A percentile compares a stretch with the other conserved stretches of the same genome.
Evolutionary conservation across 2,329 filamentous ascomycete genomes (phyloP).

Genomic region (Aspergillus alliaceus): DNA sequence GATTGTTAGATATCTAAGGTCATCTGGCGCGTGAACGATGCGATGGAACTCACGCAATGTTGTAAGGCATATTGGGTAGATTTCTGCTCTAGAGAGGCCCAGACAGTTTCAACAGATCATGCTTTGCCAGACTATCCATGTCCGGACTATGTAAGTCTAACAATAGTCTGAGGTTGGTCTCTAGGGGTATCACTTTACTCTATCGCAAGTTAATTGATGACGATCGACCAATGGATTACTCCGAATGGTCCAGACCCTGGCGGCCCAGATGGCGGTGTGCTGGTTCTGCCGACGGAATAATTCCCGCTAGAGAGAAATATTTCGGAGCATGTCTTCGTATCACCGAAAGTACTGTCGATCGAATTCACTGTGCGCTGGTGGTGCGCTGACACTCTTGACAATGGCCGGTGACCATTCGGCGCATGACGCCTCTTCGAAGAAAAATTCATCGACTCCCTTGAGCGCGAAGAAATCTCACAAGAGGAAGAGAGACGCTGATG

Average conservation of each 20-base stretch:
- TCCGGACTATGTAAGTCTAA: not conserved
- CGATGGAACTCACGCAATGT: constrained; percentile 59
- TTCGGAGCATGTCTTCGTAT: constrained; percentile 20
- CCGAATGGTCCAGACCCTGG: constrained; percentile 18
- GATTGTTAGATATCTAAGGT: constrained; percentile 17
- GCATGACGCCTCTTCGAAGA: constrained; percentile 46
- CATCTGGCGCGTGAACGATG: not conserved
- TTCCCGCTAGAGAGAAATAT: constrained; percentile 23
- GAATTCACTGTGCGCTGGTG: constrained; percentile 7
- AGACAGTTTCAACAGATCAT: constrained; percentile 5
- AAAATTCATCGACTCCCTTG: constrained; percentile 15
- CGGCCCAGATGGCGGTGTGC: constrained; percentile 20
- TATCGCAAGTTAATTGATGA: not conserved
- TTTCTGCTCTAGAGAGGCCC: constrained; percentile 16
- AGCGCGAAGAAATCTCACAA: constrained; percentile 30
- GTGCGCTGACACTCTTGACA: constrained; percentile 16
- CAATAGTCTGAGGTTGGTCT: not conserved
- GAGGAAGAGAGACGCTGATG: constrained; percentile 35
- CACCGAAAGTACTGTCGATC: constrained; percentile 14
- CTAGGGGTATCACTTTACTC: not conserved
- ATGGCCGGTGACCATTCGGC: constrained; percentile 52
- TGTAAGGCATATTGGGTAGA: constrained; percentile 61
- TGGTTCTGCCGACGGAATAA: constrained; percentile 27
- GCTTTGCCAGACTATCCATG: constrained; percentile 20
- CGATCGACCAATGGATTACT: constrained; percentile 1